phyloP scores from a whole-genome alignment of 176 grass and related monocot genomes.

The Raddia distichophylla region DNA sequence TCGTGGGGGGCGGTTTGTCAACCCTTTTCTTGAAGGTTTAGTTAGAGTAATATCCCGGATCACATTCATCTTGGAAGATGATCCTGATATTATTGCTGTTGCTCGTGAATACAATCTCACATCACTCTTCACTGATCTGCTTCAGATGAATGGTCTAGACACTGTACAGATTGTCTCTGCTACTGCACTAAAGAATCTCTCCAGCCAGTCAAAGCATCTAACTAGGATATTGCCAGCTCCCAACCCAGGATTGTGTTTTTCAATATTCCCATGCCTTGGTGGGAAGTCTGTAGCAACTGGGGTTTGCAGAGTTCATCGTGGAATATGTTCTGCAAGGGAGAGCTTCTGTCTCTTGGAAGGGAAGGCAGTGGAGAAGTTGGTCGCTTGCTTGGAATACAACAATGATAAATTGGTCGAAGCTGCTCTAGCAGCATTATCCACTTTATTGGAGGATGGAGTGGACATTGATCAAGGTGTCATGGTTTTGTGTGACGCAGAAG shows the following conservation, averaged over 20 bases:
- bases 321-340: conserved; percentile 78
- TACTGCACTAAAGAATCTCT: conserved; percentile 76
- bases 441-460: conserved; percentile 88
- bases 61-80: conserved; percentile 74
- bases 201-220: conserved; percentile 73
- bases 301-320: conserved; percentile 72
- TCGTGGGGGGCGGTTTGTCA: conserved; percentile 82
- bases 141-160: conserved; percentile 93
- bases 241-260: conserved; percentile 60
- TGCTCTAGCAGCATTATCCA: conserved; percentile 77
- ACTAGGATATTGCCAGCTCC: conserved; percentile 63
- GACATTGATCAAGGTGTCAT: conserved; percentile 83
- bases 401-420: conserved; percentile 90
- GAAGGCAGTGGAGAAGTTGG: conserved; percentile 89
- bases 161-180: conserved; percentile 78
- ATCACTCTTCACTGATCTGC: conserved; percentile 87
- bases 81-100: conserved; percentile 60
- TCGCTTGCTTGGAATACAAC: conserved; percentile 83
- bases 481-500: conserved; percentile 75
- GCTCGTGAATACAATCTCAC: conserved; percentile 73
- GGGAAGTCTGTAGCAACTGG: conserved; percentile 60
- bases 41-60: conserved; percentile 77
- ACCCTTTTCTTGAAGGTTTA: conserved; percentile 86
- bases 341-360: conserved; percentile 94
- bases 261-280: conserved; percentile 74